phyloP scores from a whole-genome alignment of 495 filamentous ascomycete genomes.

The Aspergillus heteromorphus region DNA sequence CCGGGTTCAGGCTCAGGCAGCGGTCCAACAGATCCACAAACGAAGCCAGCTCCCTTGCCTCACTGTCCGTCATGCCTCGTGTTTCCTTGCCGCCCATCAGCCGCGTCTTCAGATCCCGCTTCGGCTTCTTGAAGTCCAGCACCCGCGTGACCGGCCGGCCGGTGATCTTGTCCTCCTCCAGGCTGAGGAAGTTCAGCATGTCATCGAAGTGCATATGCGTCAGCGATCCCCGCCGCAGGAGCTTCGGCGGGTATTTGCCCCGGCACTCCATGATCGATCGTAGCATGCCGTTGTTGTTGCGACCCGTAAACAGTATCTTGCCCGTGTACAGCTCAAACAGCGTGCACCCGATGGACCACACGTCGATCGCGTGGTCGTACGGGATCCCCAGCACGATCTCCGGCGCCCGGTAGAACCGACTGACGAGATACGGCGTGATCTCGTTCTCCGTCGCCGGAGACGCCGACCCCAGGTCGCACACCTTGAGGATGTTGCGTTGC shows the following conservation, averaged over 20 bases:
- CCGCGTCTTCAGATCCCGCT: conserved; percentile 72
- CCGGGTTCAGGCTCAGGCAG: conserved; percentile 86
- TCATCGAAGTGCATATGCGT: conserved; percentile 80
- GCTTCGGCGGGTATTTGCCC: conserved; percentile 83
- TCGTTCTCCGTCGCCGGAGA: conserved; percentile 85
- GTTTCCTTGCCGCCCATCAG: conserved; percentile 63
- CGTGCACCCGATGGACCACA: conserved; percentile 97
- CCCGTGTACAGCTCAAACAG: conserved; percentile 95
- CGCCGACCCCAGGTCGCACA: conserved; percentile 93
- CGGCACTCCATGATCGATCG: conserved; percentile 93
- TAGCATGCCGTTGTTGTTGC: conserved; percentile 97
- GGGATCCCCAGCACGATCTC: conserved; percentile 96
- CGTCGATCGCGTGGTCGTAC: conserved; percentile 90
- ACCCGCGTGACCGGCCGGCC: conserved; percentile 70
- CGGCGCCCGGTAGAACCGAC: conserved; percentile 93
- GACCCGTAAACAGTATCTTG: conserved; percentile 92
- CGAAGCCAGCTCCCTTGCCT: conserved; percentile 69
- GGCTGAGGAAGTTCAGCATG: conserved; percentile 75
- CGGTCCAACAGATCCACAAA: conserved; percentile 85
- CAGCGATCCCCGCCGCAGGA: conserved; percentile 73
- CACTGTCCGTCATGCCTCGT: conserved; percentile 62
- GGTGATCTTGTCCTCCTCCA: conserved; percentile 79
- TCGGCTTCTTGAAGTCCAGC: conserved; percentile 71
- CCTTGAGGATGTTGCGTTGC: conserved; percentile 76
- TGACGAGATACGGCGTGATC: conserved; percentile 89